Base-by-base conservation (phyloP, 345 rosid species). In the Pistacia integerrima region DNA sequence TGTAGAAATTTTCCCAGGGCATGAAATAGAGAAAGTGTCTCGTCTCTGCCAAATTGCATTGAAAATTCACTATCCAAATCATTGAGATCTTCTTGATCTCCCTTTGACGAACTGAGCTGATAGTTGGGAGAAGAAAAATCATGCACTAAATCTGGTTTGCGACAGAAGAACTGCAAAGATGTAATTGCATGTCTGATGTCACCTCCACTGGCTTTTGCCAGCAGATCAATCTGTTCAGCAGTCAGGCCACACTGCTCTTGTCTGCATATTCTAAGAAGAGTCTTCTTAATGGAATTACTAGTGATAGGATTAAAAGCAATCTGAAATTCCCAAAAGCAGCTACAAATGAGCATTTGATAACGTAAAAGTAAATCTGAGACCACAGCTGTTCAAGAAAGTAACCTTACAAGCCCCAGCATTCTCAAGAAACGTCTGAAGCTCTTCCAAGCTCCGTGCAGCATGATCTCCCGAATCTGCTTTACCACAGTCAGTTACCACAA, bases 1-100 rank as follows among this genome's bases (percentile, higher is more conserved):
- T 96, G 97, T 74, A 96, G 89, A 84, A 93, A 96, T 82, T 96
- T 96, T 80, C 99, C 99, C 79, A 96, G 85, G 48, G 97, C 99
- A 76, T 96, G 98, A 84, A 96, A 96, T 79, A 96, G 88, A 16
- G 92, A 86, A 36, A 93, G 91, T 1, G 94, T 90, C 82, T 90
- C 97, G 81, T 96, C 97, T 82, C 90, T 87, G 64, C 94, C 93
- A 80, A 89, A 89, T 11, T 84, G 85, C 22, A 81, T 78, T 64
- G 91, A 80, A 77, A 88, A 85, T 76, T 84, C 89, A 58, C 68
- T 60, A 55, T 71, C 76, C 74, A 82, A 78, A 79, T 73, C 64
- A 78, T 63, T 74, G 49, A 73, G 80, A 54, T 80, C 83, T 67
- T 86, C 79, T 49, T 71, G 81, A 61, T 80, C 73, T 46, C 70